Conservation (phyloP, 768 basidiomycete species). For the Amanita subjunquillea region DNA sequence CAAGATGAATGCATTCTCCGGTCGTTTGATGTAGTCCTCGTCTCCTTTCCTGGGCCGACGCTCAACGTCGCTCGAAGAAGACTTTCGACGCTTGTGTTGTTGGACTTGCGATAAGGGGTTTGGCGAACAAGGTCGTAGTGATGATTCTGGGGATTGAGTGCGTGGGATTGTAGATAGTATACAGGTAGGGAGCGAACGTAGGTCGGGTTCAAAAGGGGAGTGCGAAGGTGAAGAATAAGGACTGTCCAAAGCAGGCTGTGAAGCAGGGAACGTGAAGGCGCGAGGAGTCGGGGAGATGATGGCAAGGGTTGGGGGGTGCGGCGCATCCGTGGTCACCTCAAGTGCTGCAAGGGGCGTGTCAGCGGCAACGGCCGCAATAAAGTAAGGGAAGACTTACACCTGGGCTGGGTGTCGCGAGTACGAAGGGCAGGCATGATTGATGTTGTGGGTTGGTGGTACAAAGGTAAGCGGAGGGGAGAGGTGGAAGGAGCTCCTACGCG, state of each 20-base stretch:
- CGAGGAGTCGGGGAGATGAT: slow-evolving; percentile 66
- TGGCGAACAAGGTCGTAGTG: slow-evolving; percentile 26
- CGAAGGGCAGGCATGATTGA: slow-evolving; percentile 70
- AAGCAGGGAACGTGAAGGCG: slow-evolving; percentile 57
- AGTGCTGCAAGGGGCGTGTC: slow-evolving; percentile 36
- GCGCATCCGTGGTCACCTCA: slow-evolving; percentile 64
- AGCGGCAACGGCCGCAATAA: neutral
- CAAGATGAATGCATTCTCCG: slow-evolving; percentile 78
- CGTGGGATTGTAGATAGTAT: slow-evolving; percentile 23
- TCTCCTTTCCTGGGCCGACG: slow-evolving; percentile 63
- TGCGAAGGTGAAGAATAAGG: slow-evolving; percentile 57
- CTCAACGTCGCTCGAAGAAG: slow-evolving; percentile 38
- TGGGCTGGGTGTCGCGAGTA: slow-evolving; percentile 63
- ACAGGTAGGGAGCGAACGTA: slow-evolving; percentile 37
- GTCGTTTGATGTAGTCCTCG: slow-evolving; percentile 76
- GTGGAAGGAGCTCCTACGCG: slow-evolving; percentile 20
- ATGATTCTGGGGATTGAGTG: slow-evolving; percentile 33
- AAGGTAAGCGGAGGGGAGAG: slow-evolving; percentile 11
- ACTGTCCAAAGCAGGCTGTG: slow-evolving; percentile 45
- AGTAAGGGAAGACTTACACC: slow-evolving; percentile 23
- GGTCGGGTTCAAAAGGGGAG: slow-evolving; percentile 70
- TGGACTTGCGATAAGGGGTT: slow-evolving; percentile 17
- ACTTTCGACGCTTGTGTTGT: slow-evolving; percentile 41
- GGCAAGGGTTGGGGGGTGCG: slow-evolving; percentile 40
- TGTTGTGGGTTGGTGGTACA: slow-evolving; percentile 18